Base-by-base conservation (phyloP, 106 monocot species). In the Phalaenopsis equestris region DNA sequence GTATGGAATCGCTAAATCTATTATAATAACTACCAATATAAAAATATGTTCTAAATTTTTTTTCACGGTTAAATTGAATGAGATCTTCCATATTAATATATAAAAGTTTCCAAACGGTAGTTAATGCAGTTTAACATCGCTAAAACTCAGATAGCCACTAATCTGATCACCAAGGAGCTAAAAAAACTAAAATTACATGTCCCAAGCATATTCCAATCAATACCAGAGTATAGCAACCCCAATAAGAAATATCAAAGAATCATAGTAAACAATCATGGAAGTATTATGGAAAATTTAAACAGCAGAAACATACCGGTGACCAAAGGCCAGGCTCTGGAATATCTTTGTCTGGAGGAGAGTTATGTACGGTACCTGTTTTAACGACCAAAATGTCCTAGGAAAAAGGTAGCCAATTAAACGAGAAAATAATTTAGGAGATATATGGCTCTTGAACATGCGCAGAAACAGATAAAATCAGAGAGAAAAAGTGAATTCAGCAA, bases 321-420 rank as follows among this genome's bases (percentile, higher is more conserved):
- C 93, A 96, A 52, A 93, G 96, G 79, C 93, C 83, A 55, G 90
- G 89, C 56, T 89, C 90, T 56, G 93, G 86, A 80, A 72, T 58
- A 49, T 84, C 75, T 89, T 96, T 93, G 3, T 96, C 91, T 19
- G 87, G 79, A 61, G 93, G 93, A 73, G 96, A 96, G 86, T 96
- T 87, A 68, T 96, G 91, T 38, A 96, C 96, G 46, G 89, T 67
- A 15, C 96, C 93, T 17, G 86, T 88, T 85, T 96, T 94, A 85
- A 84, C 70, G 84, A 85, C 86, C 73, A 96, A 64, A 77, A 96
- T 90, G 36, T 90, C 96, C 96, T 96, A 90, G 16, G 48, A 48
- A 43, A 85, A 72, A 39, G 82, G 18, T 4, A 73, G 15, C 24
- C 8, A 48, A 48, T 42, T 42, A 42, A 19, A 74, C 15, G 4